Conservation (phyloP, 2,329 filamentous ascomycete genomes). For the Colletotrichum gloeosporioides region DNA sequence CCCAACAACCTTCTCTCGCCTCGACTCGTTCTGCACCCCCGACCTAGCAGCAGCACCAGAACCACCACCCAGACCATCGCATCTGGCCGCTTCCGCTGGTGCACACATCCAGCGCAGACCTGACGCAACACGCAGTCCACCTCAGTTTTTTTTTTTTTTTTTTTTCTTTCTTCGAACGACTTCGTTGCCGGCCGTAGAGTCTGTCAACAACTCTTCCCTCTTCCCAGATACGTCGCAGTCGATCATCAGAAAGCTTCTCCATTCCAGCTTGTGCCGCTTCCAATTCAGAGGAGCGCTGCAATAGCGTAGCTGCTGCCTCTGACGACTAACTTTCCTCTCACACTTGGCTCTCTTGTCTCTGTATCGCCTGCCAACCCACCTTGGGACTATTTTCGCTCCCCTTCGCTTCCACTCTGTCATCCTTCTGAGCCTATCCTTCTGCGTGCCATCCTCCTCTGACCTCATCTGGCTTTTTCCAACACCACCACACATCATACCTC, state of each 20-base stretch:
- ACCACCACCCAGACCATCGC: background rate
- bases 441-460: conserved; percentile 38
- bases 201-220: background rate
- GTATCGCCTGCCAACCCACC: background rate
- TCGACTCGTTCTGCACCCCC: conserved; percentile 19
- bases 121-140: conserved; percentile 2
- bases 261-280: conserved; percentile 14
- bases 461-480: conserved; percentile 38
- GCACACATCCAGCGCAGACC: conserved; percentile 8
- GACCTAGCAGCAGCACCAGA: background rate
- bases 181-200: background rate
- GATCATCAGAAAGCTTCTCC: conserved; percentile 16
- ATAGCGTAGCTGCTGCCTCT: conserved; percentile 23
- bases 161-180: background rate
- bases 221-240: background rate
- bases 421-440: conserved; percentile 3
- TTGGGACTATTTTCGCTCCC: background rate
- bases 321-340: conserved; percentile 3
- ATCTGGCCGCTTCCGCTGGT: background rate
- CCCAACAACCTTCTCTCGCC: conserved; percentile 18
- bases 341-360: background rate
- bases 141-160: background rate
- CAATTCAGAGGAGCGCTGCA: conserved; percentile 21
- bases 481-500: conserved; percentile 14
- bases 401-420: background rate